Conservation (phyloP, 805 yeast genomes). For the Zygosaccharomyces gambellarensis region DNA sequence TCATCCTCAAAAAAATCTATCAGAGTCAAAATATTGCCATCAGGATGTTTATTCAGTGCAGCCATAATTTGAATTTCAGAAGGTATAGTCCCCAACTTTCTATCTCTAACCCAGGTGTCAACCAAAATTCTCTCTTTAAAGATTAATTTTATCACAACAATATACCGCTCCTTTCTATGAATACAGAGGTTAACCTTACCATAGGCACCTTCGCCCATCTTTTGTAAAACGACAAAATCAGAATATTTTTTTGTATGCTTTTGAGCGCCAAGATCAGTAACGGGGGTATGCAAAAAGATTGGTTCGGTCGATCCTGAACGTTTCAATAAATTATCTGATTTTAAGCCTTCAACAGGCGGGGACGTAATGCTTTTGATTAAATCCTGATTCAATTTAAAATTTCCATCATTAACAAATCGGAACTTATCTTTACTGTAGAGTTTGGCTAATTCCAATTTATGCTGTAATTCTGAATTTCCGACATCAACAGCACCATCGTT, state of each 20-base stretch:
- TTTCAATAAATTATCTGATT: slow-evolving; percentile 5
- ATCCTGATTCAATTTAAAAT: slow-evolving; percentile 31
- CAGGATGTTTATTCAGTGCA: slow-evolving; percentile 68
- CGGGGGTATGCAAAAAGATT: slow-evolving; percentile 20
- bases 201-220: slow-evolving; percentile 95
- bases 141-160: slow-evolving; percentile 80
- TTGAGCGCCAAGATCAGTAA: slow-evolving; percentile 50
- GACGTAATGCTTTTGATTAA: slow-evolving; percentile 32
- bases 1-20: slow-evolving; percentile 92
- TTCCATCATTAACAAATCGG: slow-evolving; percentile 33
- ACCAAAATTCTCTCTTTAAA: slow-evolving; percentile 89
- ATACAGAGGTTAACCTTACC: slow-evolving; percentile 85
- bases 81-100: slow-evolving; percentile 87
- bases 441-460: slow-evolving; percentile 29
- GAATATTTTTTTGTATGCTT: slow-evolving; percentile 66
- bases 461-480: slow-evolving; percentile 21
- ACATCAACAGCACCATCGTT: slow-evolving; percentile 4
- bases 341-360: slow-evolving; percentile 11
- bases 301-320: slow-evolving; percentile 6
- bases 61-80: slow-evolving; percentile 94
- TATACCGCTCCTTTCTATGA: slow-evolving; percentile 58
- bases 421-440: slow-evolving; percentile 31
- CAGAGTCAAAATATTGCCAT: slow-evolving; percentile 79
- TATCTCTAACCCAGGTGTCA: slow-evolving; percentile 96
- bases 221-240: slow-evolving; percentile 67